These are phyloP conservation scores for Aspergillus heteromorphus DNA, from an alignment of 495 filamentous ascomycete species.

Conservation along the genomic window DNA sequence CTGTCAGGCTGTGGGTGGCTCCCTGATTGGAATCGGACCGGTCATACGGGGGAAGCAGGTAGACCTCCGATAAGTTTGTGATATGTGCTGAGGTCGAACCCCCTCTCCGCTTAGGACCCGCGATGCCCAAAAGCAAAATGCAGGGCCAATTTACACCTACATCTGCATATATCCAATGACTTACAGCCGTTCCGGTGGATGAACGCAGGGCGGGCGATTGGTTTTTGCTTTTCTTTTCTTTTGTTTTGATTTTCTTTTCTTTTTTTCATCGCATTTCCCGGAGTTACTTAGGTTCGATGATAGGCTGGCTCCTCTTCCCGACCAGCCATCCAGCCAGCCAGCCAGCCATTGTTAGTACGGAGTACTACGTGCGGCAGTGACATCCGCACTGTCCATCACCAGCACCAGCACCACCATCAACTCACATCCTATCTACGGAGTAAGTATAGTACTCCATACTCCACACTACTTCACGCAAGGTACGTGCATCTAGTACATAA, in stretches of 20 bases:
- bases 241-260: too few species aligned
- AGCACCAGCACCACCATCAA: too few species aligned
- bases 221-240: too few species aligned
- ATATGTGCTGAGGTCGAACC: neutral
- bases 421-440: too few species aligned
- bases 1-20: neutral
- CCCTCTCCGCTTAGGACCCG: neutral
- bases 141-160: neutral
- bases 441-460: too few species aligned
- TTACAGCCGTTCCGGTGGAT: neutral
- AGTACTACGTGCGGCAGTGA: neutral
- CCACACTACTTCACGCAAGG: slow-evolving; percentile 2
- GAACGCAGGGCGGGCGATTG: neutral
- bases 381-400: neutral
- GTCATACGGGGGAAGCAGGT: neutral
- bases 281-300: neutral
- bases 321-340: too few species aligned
- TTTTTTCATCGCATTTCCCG: neutral
- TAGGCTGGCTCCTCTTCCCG: neutral
- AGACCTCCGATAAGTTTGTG: neutral
- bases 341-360: too few species aligned
- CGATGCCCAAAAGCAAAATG: neutral
- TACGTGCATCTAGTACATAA: neutral
- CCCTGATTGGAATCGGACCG: neutral
- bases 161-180: neutral